Conservation (phyloP, 2,329 filamentous ascomycete species). For the Ilyonectria mors-panacis region DNA sequence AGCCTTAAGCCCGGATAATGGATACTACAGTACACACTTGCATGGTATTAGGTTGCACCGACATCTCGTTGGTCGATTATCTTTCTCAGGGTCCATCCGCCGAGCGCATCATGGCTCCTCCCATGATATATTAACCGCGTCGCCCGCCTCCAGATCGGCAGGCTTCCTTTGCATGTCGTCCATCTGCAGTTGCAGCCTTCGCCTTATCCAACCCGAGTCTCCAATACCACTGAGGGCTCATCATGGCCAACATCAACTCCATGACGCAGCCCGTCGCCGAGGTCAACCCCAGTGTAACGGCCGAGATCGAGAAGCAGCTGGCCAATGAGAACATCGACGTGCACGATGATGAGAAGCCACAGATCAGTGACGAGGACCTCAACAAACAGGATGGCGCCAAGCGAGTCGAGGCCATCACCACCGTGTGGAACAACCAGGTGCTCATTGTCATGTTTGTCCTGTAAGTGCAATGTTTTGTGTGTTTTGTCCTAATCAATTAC, state of each 20-base stretch:
- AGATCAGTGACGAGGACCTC: conserved; percentile 33
- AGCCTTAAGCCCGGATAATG: no score
- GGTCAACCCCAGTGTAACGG: neutral
- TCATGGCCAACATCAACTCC: conserved; percentile 3
- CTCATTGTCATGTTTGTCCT: conserved; percentile 55
- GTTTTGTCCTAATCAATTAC: neutral
- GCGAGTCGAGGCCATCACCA: conserved; percentile 56
- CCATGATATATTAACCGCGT: no score
- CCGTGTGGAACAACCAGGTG: conserved; percentile 55
- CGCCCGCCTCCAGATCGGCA: neutral
- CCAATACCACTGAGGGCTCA: neutral
- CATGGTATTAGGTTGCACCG: no score
- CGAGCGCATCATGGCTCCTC: no score
- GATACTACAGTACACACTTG: no score
- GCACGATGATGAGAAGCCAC: conserved; percentile 6
- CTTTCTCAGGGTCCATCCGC: no score
- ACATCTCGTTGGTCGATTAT: no score
- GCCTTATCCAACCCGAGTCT: neutral
- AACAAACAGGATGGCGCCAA: conserved; percentile 56
- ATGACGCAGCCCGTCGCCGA: conserved; percentile 9
- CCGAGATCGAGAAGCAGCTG: conserved; percentile 9
- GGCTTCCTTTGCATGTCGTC: neutral
- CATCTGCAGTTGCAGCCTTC: neutral
- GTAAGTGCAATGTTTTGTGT: conserved; percentile 46
- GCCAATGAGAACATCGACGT: neutral